Conservation (phyloP, 345 rosid genomes). For the Dimocarpus longan region DNA sequence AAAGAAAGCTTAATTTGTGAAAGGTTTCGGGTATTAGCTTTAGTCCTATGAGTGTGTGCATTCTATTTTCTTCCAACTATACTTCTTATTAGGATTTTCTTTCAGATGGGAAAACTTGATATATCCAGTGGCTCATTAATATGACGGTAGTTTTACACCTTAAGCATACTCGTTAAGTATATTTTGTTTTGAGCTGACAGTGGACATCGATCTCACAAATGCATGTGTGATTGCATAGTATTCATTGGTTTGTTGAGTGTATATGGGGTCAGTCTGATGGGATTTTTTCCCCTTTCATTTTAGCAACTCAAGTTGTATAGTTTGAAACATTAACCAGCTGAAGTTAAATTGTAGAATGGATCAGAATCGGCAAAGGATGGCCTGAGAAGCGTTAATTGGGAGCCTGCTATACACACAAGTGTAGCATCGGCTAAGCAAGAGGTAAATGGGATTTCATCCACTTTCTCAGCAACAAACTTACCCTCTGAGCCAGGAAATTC, state of each 20-base stretch:
- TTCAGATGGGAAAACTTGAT: background rate
- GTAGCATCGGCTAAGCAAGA: conserved; percentile 23
- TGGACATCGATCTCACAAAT: background rate
- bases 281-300: background rate
- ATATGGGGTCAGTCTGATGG: background rate
- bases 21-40: background rate
- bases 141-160: background rate
- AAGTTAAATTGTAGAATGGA: conserved; percentile 38
- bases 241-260: background rate
- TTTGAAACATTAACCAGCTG: conserved; percentile 10
- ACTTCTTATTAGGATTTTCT: background rate
- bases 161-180: background rate
- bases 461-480: conserved; percentile 24
- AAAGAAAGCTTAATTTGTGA: background rate
- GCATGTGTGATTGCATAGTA: background rate
- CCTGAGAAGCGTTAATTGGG: conserved; percentile 26
- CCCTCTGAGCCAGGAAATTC: conserved; percentile 24
- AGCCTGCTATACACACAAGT: conserved; percentile 26
- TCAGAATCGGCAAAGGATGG: conserved; percentile 28
- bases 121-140: background rate
- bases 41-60: background rate
- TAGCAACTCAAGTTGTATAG: conserved; percentile 6
- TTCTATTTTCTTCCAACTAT: too few species aligned
- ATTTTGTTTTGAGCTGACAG: background rate
- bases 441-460: conserved; percentile 26